Conservation (phyloP, 805 yeast species). For the Diddensiella transvaalensis region DNA sequence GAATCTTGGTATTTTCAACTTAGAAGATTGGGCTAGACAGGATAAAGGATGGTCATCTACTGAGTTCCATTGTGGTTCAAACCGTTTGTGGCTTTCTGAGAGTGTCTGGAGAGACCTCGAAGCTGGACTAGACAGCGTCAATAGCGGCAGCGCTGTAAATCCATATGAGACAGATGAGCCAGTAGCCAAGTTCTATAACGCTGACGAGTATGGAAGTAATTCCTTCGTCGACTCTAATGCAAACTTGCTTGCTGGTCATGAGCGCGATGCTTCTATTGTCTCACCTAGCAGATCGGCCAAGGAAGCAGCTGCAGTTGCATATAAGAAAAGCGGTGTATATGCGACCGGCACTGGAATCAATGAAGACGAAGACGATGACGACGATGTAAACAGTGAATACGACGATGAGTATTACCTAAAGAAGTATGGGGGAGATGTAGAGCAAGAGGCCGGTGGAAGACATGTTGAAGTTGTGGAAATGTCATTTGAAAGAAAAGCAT, state of each 20-base stretch:
- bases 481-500: slow-evolving; percentile 31
- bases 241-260: not conserved
- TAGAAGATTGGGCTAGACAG: slow-evolving; percentile 36
- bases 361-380: slow-evolving; percentile 7
- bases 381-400: slow-evolving; percentile 3
- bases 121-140: slow-evolving; percentile 15
- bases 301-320: slow-evolving; percentile 1
- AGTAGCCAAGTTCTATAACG: not conserved
- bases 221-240: slow-evolving; percentile 1
- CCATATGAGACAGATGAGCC: slow-evolving; percentile 1
- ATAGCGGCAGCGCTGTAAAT: not conserved
- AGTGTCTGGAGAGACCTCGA: slow-evolving; percentile 38
- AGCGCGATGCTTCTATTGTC: not conserved
- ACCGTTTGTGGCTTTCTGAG: slow-evolving; percentile 38
- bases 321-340: slow-evolving; percentile 1
- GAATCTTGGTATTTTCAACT: slow-evolving; percentile 25
- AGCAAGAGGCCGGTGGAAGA: slow-evolving; percentile 30
- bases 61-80: slow-evolving; percentile 35
- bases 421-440: slow-evolving; percentile 31
- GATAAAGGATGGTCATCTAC: slow-evolving; percentile 32
- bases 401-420: slow-evolving; percentile 22
- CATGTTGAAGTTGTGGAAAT: slow-evolving; percentile 31
- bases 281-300: not conserved
- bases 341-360: slow-evolving; percentile 1
- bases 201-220: not conserved